These are phyloP conservation scores for Geotrichum cucujoidarum DNA, from an alignment of 1,139 yeast species.

Conservation along the genomic window DNA sequence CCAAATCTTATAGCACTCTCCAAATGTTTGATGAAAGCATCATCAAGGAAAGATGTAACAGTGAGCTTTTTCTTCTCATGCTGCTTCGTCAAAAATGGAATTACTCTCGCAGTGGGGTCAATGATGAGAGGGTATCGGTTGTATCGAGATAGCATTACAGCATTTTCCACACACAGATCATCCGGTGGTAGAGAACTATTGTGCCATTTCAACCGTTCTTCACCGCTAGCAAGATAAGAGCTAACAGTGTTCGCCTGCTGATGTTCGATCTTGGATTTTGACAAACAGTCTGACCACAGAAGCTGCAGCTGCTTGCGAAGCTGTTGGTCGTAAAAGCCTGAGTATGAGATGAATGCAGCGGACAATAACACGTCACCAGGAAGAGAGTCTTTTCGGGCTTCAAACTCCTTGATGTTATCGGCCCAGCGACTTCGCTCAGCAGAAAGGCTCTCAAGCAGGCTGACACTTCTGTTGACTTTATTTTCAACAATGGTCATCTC, in stretches of 20 bases:
- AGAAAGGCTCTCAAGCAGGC: slow-evolving; percentile 58
- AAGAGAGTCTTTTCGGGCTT: slow-evolving; percentile 43
- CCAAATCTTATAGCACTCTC: slow-evolving; percentile 87
- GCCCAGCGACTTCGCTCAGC: slow-evolving; percentile 78
- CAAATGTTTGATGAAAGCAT: slow-evolving; percentile 60
- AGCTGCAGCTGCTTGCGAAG: slow-evolving; percentile 41
- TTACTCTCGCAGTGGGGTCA: slow-evolving; percentile 61
- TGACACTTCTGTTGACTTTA: slow-evolving; percentile 60
- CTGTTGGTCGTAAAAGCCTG: slow-evolving; percentile 57
- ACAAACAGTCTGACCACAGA: slow-evolving; percentile 44
- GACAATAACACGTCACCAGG: slow-evolving; percentile 63
- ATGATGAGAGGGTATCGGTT: slow-evolving; percentile 54
- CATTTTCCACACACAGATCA: slow-evolving; percentile 58
- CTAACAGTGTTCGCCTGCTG: slow-evolving; percentile 39
- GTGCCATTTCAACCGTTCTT: slow-evolving; percentile 49
- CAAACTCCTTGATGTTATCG: slow-evolving; percentile 49
- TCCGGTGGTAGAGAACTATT: slow-evolving; percentile 53
- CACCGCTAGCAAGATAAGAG: slow-evolving; percentile 42
- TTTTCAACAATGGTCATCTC: slow-evolving; percentile 62
- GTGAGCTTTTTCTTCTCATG: slow-evolving; percentile 40
- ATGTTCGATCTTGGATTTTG: slow-evolving; percentile 40
- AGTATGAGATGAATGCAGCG: slow-evolving; percentile 58
- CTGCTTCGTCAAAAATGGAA: slow-evolving; percentile 41
- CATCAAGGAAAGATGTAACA: slow-evolving; percentile 67
- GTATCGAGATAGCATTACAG: slow-evolving; percentile 45